Evolutionary conservation across 2,329 filamentous ascomycete species (phyloP).

Genomic region (Arthrobotrys conoides): DNA sequence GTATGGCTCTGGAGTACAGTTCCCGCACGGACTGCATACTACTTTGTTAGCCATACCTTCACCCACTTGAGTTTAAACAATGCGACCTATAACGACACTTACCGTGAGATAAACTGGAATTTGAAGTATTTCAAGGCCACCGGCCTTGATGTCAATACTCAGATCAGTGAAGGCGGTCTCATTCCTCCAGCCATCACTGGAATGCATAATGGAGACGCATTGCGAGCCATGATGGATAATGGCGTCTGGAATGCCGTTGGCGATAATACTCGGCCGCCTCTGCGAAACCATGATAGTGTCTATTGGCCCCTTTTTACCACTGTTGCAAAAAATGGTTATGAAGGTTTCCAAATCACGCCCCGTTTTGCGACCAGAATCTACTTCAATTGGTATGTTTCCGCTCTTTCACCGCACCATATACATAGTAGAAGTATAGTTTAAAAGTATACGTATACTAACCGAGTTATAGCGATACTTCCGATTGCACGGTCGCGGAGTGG

Average conservation of each 20-base stretch:
- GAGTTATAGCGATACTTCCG: slow-evolving; percentile 68
- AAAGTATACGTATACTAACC: too few relatives aligned
- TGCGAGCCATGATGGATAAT: slow-evolving; percentile 74
- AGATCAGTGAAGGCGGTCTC: slow-evolving; percentile 72
- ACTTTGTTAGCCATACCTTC: slow-evolving; percentile 75
- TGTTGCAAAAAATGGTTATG: slow-evolving; percentile 71
- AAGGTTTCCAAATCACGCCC: slow-evolving; percentile 73
- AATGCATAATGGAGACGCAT: slow-evolving; percentile 75
- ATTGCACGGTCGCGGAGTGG: slow-evolving; percentile 74
- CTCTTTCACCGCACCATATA: too few relatives aligned
- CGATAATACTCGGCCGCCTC: slow-evolving; percentile 74
- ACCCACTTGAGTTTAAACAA: slow-evolving; percentile 74
- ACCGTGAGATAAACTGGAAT: slow-evolving; percentile 70
- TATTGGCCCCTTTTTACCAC: slow-evolving; percentile 74
- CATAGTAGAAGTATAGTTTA: too few relatives aligned
- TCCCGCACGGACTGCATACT: slow-evolving; percentile 70
- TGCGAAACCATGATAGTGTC: slow-evolving; percentile 71
- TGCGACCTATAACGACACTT: slow-evolving; percentile 73
- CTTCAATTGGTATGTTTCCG: slow-evolving; percentile 72
- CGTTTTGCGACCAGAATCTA: slow-evolving; percentile 76
- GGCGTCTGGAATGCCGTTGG: slow-evolving; percentile 75
- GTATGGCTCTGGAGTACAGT: slow-evolving; percentile 70
- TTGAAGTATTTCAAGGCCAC: slow-evolving; percentile 71
- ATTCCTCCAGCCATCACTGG: slow-evolving; percentile 77
- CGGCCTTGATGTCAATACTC: slow-evolving; percentile 69